phyloP scores from a whole-genome alignment of 305 asterid species.

The Fraxinus floribunda region DNA sequence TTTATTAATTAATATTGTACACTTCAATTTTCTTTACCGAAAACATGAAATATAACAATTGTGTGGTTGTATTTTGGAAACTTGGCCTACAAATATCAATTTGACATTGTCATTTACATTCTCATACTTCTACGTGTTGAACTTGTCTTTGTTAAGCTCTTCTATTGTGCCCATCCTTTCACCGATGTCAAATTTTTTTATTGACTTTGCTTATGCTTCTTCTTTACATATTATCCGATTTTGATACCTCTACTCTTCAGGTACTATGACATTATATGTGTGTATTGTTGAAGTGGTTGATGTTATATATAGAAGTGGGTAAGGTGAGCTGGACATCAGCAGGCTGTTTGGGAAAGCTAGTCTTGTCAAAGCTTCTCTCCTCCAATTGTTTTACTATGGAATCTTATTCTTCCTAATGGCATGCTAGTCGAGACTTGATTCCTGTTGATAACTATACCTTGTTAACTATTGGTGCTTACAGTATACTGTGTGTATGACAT shows the following conservation, averaged over 20 bases:
- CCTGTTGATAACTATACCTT: conserved; percentile 7
- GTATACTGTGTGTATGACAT: conserved; percentile 23
- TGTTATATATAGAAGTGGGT: neutral
- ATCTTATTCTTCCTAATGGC: conserved; percentile 19
- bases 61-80: conserved; percentile 1
- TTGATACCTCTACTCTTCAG: neutral
- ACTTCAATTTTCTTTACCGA: neutral
- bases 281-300: neutral
- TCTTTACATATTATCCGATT: neutral
- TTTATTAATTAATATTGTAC: neutral
- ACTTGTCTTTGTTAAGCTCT: neutral
- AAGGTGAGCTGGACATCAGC: neutral
- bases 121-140: neutral
- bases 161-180: neutral
- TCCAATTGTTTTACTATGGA: conserved; percentile 22
- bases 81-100: neutral
- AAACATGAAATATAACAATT: neutral
- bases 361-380: neutral
- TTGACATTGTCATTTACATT: neutral
- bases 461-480: conserved; percentile 9
- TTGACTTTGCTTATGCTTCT: neutral
- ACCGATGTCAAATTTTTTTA: neutral
- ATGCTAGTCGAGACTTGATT: conserved; percentile 12
- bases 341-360: neutral
- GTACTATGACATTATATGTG: neutral